These are phyloP conservation scores for Jackrogersella minutella DNA, from an alignment of 495 filamentous ascomycete genomes.

Conservation along the genomic window DNA sequence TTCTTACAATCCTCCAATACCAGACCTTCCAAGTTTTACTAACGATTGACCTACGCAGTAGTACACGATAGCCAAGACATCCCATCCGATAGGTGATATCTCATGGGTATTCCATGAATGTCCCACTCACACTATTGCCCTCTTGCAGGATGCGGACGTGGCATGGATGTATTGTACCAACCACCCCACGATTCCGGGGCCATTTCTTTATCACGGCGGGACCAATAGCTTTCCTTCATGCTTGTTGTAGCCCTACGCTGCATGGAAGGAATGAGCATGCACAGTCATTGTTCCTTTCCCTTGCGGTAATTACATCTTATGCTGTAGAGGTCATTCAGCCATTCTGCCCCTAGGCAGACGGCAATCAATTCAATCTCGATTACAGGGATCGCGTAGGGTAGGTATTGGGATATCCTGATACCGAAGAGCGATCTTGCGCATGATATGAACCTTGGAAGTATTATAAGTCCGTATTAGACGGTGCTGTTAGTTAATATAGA, in stretches of 20 bases:
- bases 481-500: background rate
- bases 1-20: background rate
- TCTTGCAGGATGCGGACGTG: background rate
- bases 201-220: background rate
- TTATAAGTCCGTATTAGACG: background rate
- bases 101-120: background rate
- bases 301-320: constrained; percentile 8
- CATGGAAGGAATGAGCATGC: background rate
- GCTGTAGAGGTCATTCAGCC: background rate
- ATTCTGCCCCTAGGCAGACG: background rate
- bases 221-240: background rate
- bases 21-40: background rate
- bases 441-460: background rate
- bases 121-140: background rate
- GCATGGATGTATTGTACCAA: background rate
- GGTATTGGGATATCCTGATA: background rate
- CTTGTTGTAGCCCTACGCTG: background rate
- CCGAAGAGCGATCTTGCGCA: background rate
- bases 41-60: background rate
- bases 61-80: background rate
- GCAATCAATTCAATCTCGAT: background rate
- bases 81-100: background rate
- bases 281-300: background rate
- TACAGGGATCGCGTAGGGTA: background rate
- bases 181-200: background rate